Base-by-base conservation (phyloP, 2,329 filamentous ascomycete species). In the Diaporthe batatas region DNA sequence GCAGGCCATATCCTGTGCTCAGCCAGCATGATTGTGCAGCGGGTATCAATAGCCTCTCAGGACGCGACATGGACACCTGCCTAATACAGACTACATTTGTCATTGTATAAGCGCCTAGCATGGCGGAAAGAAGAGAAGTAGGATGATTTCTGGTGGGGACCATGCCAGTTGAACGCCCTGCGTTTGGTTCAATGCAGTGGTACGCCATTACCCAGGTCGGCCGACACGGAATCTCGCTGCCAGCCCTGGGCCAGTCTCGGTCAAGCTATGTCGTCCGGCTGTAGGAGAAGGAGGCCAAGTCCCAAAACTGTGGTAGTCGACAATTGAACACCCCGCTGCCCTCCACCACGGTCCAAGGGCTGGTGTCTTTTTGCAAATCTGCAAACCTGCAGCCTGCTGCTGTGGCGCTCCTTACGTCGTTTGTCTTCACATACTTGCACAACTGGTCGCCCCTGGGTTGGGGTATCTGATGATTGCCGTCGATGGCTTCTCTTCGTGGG, bases 121-220 rank as follows among this genome's bases (percentile, higher is more conserved):
- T 32, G 62, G 44, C 44, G 44, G 32, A 23, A 53, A 51, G 36
- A 53, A 55, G 55, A 12, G 21, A 29, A 36, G 58, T 32, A 53
- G 68, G 68, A 62, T 51, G 59, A 32, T 7, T 23, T 18, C 7
- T 42, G n/a, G 44, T 42, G 65, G 49, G 55, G 23, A 39, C 47
- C 44, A 21, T n/a, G n/a, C 34, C 21, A 58, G 32, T 70, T 70
- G 62, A 70, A 55, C 55, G 55, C 55, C 68, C 14, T 42, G 36
- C 51, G n/a, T 62, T 62, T 18, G 62, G 4, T 44, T 10, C 3
- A 29, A 55, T 23, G 58, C 49, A 53, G 68, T 67, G 64, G 54
- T 71, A 51, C 57, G 54, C 72, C n/a, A 74, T 74, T 72, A 14
- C 10, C 3, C 12, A 65, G 72, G 72, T 39, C 53, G 25, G 72